phyloP scores from a whole-genome alignment of 768 basidiomycete genomes.

The Psilocybe sp. region DNA sequence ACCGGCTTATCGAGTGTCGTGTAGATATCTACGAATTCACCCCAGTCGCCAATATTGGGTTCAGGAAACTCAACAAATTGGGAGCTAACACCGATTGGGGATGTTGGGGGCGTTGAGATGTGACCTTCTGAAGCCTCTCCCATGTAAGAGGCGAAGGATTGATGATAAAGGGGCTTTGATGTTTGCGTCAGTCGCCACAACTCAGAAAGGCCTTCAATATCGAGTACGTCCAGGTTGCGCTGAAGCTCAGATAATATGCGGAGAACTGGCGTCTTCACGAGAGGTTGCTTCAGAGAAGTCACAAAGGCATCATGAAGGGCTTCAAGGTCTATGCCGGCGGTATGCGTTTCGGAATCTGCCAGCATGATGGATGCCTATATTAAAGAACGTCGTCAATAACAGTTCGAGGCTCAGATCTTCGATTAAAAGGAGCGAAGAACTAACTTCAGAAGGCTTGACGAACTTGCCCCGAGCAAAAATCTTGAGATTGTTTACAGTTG shows the following conservation, averaged over 20 bases:
- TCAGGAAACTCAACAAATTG: conserved; percentile 33
- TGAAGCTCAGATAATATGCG: conserved; percentile 59
- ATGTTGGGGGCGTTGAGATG: conserved; percentile 15
- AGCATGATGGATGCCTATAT: conserved; percentile 28
- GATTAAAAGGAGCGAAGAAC: neutral
- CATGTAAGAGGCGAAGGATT: conserved; percentile 19
- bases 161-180: conserved; percentile 20
- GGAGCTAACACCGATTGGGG: conserved; percentile 31
- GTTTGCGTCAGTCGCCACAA: conserved; percentile 35
- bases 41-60: conserved; percentile 65
- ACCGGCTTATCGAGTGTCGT: conserved; percentile 27
- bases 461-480: conserved; percentile 69
- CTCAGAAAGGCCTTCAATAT: conserved; percentile 76
- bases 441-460: conserved; percentile 57
- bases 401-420: neutral
- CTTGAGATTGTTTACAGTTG: conserved; percentile 76
- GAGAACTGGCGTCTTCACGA: conserved; percentile 54
- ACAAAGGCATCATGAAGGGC: conserved; percentile 50
- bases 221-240: conserved; percentile 73
- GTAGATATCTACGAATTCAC: conserved; percentile 57
- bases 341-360: conserved; percentile 9
- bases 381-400: conserved; percentile 1
- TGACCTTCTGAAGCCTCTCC: conserved; percentile 8
- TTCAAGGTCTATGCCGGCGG: conserved; percentile 10
- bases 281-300: conserved; percentile 42